These are phyloP conservation scores for Phytophthora pini DNA, from an alignment of 352 stramenopile genomes.

Conservation along the genomic window DNA sequence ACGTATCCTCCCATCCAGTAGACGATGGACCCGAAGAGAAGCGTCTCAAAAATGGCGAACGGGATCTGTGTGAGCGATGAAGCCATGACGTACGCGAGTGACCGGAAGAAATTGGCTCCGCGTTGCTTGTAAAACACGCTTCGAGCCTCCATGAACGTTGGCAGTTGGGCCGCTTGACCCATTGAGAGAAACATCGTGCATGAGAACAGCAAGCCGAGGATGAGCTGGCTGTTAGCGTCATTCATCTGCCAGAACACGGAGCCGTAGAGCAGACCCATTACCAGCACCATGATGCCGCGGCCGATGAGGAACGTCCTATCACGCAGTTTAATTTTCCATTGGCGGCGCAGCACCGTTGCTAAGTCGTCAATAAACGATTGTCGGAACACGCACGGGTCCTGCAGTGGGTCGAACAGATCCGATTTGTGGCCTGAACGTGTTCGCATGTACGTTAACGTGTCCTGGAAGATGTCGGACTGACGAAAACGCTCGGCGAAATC, in stretches of 20 bases:
- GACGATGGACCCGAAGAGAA: constrained; percentile 87
- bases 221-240: constrained; percentile 56
- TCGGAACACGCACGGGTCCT: constrained; percentile 46
- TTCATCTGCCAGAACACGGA: constrained; percentile 73
- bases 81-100: constrained; percentile 80
- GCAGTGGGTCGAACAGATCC: constrained; percentile 20
- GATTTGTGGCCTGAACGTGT: constrained; percentile 21
- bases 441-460: constrained; percentile 50
- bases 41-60: constrained; percentile 70
- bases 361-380: constrained; percentile 62
- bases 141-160: constrained; percentile 79
- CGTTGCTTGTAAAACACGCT: constrained; percentile 91
- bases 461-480: constrained; percentile 57
- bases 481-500: constrained; percentile 66
- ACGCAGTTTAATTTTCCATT: constrained; percentile 72
- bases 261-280: constrained; percentile 74
- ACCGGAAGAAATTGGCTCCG: constrained; percentile 89
- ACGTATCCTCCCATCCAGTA: constrained; percentile 93
- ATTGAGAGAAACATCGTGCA: constrained; percentile 89
- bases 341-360: constrained; percentile 51
- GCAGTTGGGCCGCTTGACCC: constrained; percentile 79
- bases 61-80: constrained; percentile 56
- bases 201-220: constrained; percentile 90
- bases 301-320: constrained; percentile 56
- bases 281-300: constrained; percentile 59